Conservation (phyloP, 129 eudicot genomes). For the Pittosporum tobira region DNA sequence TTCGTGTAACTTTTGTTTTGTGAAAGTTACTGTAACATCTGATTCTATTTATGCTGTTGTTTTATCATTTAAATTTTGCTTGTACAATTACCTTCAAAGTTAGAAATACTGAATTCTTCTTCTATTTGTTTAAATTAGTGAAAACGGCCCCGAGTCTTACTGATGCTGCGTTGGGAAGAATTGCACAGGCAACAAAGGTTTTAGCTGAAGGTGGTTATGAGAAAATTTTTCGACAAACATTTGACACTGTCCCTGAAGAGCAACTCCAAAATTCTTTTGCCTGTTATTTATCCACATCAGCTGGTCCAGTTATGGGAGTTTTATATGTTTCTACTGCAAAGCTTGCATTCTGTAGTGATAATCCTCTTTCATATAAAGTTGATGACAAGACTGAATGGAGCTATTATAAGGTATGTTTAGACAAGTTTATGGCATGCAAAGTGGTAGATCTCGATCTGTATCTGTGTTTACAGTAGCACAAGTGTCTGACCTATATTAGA, state of each 20-base stretch:
- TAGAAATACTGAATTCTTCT: background rate
- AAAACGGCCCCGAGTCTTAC: conserved; percentile 88
- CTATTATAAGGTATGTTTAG: conserved; percentile 67
- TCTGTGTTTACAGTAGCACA: background rate
- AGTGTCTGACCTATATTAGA: background rate
- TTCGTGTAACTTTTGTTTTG: background rate
- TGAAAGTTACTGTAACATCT: background rate
- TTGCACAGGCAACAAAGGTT: conserved; percentile 92
- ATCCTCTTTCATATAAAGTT: conserved; percentile 64
- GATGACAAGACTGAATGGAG: conserved; percentile 79
- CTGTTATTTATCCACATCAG: conserved; percentile 87
- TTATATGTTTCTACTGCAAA: conserved; percentile 69
- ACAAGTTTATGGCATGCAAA: conserved; percentile 1
- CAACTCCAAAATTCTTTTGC: conserved; percentile 68
- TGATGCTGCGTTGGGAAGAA: conserved; percentile 92
- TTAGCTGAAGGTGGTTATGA: conserved; percentile 95
- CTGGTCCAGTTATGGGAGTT: conserved; percentile 90
- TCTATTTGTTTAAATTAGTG: conserved; percentile 33
- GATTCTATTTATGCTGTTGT: background rate
- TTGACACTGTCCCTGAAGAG: conserved; percentile 89
- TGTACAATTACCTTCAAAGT: background rate
- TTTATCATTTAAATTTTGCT: background rate
- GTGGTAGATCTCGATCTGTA: background rate
- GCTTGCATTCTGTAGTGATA: conserved; percentile 89
- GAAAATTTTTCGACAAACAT: conserved; percentile 78